Evolutionary conservation across 164 flowering plant species (phyloP), one percentile per base, ranked within the genome.

Genomic region (Vitis riparia): DNA sequence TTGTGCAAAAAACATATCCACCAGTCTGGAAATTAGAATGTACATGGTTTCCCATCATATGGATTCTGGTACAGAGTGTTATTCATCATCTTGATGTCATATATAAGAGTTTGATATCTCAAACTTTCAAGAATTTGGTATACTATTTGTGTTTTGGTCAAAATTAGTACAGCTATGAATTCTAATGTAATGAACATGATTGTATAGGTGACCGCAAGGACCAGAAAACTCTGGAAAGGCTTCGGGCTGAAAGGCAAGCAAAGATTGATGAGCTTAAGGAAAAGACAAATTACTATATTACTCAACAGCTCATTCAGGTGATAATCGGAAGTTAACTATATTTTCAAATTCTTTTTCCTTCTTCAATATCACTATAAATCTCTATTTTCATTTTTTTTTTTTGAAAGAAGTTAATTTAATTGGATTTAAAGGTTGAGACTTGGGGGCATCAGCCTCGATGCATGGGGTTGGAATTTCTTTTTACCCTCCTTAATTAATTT

Each of bases 231-330:
- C 80, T 95, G 75, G 96, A 95, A 72, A 85, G 87, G 77, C 85
- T 95, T 65, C 86, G 88, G 64, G 88, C 82, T 75, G 99, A 95
- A 77, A 88, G 97, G 81, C 88, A 88, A 77, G 88, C 78, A 58
- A 91, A 93, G 81, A 91, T 95, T 56, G 84, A 95, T 71, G 98
- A 93, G 66, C 97, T 95, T 27, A 95, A 95, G 76, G 98, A 92
- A 79, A 91, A 74, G 74, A 90, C 97, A 69, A 93, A 93, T 76
- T 95, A 90, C 71, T 95, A 93, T 71, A 82, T 66, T 2, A 95
- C 97, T 6, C 99, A 91, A 72, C 98, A 95, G 73, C 93, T 95
- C 63, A 93, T 95, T 77, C 97, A 95, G 96, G 99, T 95, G 55
- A 78, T 59, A 7, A 51, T 44, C 32, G 8, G 17, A 48, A 63